Evolutionary conservation across 140 eudicot genomes (phyloP).

Genomic region (Flaveria floridana): DNA sequence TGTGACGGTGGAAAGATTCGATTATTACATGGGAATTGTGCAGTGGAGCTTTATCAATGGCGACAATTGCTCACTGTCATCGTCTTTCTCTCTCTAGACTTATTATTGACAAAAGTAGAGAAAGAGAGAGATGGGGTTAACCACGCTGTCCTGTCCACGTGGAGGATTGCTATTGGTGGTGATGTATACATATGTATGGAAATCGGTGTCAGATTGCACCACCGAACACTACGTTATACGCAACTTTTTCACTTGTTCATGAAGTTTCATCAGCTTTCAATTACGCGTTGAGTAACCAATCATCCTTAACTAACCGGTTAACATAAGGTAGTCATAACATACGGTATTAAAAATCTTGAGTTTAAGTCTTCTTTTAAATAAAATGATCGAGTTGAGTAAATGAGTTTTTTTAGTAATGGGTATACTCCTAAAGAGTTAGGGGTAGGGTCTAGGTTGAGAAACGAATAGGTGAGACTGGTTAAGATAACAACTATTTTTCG

Average conservation of each 20-base stretch:
- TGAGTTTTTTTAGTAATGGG: no score
- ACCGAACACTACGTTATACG: slow-evolving; percentile 22
- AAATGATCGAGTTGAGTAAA: no score
- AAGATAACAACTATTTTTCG: no score
- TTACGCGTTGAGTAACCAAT: neutral
- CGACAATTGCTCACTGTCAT: slow-evolving; percentile 26
- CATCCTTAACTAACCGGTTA: no score
- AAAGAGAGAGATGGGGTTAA: neutral
- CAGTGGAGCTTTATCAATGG: slow-evolving; percentile 30
- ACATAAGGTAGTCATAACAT: no score
- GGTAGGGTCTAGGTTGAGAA: no score
- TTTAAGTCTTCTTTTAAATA: no score
- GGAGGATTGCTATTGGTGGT: slow-evolving; percentile 22
- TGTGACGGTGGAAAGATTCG: no score
- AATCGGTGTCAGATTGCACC: slow-evolving; percentile 28
- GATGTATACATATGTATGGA: slow-evolving; percentile 27
- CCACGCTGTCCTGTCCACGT: slow-evolving; percentile 25
- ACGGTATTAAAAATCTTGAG: no score
- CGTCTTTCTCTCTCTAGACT: slow-evolving; percentile 32
- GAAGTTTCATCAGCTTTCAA: neutral
- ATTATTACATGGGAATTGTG: no score
- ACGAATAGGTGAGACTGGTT: no score
- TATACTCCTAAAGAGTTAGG: no score
- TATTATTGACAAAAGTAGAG: slow-evolving; percentile 16
- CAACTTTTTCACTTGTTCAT: slow-evolving; percentile 2